Evolutionary conservation across 2,329 filamentous ascomycete genomes (phyloP), one percentile per base, ranked within the genome.

Genomic region (Talaromyces albobiverticillius): DNA sequence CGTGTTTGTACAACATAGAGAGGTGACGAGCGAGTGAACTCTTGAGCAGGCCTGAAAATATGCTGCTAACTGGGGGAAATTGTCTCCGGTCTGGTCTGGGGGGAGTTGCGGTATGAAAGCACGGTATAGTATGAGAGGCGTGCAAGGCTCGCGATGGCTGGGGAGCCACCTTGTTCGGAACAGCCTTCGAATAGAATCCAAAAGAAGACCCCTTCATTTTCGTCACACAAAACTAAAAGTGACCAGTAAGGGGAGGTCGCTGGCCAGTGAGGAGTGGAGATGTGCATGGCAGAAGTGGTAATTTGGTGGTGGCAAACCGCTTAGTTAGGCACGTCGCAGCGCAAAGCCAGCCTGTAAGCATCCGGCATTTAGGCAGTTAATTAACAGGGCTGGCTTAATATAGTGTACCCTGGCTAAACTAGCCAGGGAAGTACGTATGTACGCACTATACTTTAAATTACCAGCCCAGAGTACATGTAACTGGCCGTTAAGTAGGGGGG

Each of bases 401-500:
- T 38, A 8, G n/a, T 38, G n/a, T 14, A 34, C 6, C 13, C 6
- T 34, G 31, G 31, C 13, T 36, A 36, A 22, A 2, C 10, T 29
- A 10, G 26, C 26, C 26, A 29, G 26, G 10, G 26, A 29, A 10
- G 5, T 25, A 20, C 8, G 26, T 16, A 20, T 22, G 1, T 43
- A 9, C 26, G 41, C 14, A 23, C 14, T 45, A n/a, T n/a, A n/a
- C n/a, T 22, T 45, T 4, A 25, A 25, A 18, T 42, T 18, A 25
- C 13, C 26, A 23, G 41, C 3, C 20, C 41, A n/a, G 41, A 29
- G 26, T 10, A 10, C 26, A 29, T 29, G 36, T 20, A 40, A 40
- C 36, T 40, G 6, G 14, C 18, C 36, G 16, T 2, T 4, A 52
- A 52, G 40, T 38, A 45, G 45, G 49, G 49, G 47, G 49, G 34